These are phyloP conservation scores for Ogataea degrootiae DNA, from an alignment of 805 yeast species.

Conservation along the genomic window DNA sequence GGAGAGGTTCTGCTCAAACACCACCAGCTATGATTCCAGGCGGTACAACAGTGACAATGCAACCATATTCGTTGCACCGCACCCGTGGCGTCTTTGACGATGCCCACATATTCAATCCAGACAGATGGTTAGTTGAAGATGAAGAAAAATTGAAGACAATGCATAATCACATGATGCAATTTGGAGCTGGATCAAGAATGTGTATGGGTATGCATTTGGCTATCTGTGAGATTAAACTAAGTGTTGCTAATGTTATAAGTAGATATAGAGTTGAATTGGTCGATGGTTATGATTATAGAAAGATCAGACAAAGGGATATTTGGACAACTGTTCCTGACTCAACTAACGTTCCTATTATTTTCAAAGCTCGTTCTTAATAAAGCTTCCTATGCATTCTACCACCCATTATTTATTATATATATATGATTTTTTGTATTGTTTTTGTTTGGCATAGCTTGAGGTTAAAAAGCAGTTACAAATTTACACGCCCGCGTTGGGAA, in stretches of 20 bases:
- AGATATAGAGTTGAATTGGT: conserved; percentile 30
- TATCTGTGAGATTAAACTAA: conserved; percentile 57
- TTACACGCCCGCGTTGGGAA: too few species aligned
- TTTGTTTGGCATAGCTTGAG: too few species aligned
- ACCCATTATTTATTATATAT: too few species aligned
- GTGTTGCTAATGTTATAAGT: conserved; percentile 50
- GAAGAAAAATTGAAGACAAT: conserved; percentile 37
- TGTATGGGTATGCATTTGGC: conserved; percentile 72
- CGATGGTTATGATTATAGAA: conserved; percentile 21
- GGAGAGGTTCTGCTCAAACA: conserved; percentile 25
- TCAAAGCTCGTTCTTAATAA: conserved; percentile 1
- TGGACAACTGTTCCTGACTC: conserved; percentile 29
- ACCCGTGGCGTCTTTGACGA: conserved; percentile 43
- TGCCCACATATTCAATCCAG: conserved; percentile 44
- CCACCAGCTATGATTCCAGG: conserved; percentile 37
- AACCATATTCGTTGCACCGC: conserved; percentile 63
- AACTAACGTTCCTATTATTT: conserved; percentile 19
- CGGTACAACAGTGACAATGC: conserved; percentile 56
- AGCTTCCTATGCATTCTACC: too few species aligned
- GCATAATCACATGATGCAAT: conserved; percentile 56
- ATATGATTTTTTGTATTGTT: too few species aligned
- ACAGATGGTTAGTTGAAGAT: conserved; percentile 52
- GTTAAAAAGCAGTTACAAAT: too few species aligned
- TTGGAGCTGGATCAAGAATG: conserved; percentile 72
- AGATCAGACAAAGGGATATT: conserved; percentile 25